phyloP scores from a whole-genome alignment of 2,329 filamentous ascomycete species.

The Botrytis galanthina region DNA sequence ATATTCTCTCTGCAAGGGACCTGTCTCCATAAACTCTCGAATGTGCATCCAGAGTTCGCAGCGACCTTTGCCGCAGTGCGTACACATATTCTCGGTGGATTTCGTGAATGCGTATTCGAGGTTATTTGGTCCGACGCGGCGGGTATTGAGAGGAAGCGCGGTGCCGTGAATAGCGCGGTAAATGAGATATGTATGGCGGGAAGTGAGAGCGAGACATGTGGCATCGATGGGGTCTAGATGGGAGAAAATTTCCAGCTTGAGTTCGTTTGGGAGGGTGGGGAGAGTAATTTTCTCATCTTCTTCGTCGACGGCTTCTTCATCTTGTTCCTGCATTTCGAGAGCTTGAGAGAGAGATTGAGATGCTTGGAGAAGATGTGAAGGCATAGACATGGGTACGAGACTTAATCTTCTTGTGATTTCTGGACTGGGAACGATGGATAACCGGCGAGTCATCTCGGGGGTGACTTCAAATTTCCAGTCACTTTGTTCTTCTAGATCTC shows the following conservation, averaged over 20 bases:
- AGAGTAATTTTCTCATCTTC: conserved; percentile 18
- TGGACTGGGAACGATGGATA: conserved; percentile 25
- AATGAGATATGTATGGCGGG: conserved; percentile 57
- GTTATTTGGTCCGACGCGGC: conserved; percentile 59
- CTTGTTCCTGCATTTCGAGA: conserved; percentile 31
- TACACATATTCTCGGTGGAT: conserved; percentile 60
- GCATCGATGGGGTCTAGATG: conserved; percentile 64
- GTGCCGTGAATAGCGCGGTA: conserved; percentile 54
- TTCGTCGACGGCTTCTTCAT: conserved; percentile 21
- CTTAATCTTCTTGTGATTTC: conserved; percentile 27
- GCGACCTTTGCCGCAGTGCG: conserved; percentile 58
- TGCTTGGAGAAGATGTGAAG: conserved; percentile 7
- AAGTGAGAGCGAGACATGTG: conserved; percentile 59
- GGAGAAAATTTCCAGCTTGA: conserved; percentile 60
- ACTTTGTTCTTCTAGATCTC: not conserved
- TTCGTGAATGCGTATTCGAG: conserved; percentile 63
- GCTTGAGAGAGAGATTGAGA: conserved; percentile 25
- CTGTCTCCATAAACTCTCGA: conserved; percentile 56
- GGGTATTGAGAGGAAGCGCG: conserved; percentile 53
- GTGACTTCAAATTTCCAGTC: conserved; percentile 19
- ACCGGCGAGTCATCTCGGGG: conserved; percentile 14
- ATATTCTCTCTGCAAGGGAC: conserved; percentile 49
- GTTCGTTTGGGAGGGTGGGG: conserved; percentile 51
- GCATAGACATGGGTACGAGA: not conserved
- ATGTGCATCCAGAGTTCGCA: conserved; percentile 65